These are phyloP conservation scores for Crithidia expoeki DNA, from an alignment of 208 protist species.

Conservation along the genomic window DNA sequence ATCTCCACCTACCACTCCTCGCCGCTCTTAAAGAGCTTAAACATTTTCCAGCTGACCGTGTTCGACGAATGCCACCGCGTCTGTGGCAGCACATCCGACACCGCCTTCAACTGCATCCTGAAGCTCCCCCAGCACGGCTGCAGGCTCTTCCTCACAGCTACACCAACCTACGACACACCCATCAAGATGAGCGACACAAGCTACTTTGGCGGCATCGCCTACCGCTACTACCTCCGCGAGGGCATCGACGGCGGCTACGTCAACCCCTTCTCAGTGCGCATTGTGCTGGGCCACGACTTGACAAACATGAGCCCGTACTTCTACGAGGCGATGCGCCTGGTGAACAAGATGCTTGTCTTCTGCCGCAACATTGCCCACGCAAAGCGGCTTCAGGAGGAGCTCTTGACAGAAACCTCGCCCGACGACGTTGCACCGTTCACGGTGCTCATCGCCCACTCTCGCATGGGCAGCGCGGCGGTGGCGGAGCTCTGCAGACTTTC, in stretches of 20 bases:
- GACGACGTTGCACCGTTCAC: conserved; percentile 54
- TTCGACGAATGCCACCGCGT: conserved; percentile 88
- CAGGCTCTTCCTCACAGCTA: conserved; percentile 76
- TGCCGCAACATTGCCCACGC: conserved; percentile 71
- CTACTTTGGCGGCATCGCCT: conserved; percentile 77
- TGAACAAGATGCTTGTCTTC: conserved; percentile 84
- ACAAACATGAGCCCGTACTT: conserved; percentile 73
- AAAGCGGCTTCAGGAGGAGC: conserved; percentile 33
- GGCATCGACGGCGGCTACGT: conserved; percentile 79
- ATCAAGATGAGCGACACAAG: conserved; percentile 71
- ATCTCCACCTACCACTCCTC: conserved; percentile 84
- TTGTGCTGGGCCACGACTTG: conserved; percentile 58
- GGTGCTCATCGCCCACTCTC: conserved; percentile 71
- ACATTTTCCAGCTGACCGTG: conserved; percentile 56
- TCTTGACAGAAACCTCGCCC: conserved; percentile 31
- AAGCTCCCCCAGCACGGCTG: conserved; percentile 44
- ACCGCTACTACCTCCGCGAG: conserved; percentile 82
- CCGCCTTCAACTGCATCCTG: conserved; percentile 78
- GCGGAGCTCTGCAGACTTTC: conserved; percentile 52
- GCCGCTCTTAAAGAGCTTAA: conserved; percentile 48
- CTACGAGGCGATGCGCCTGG: conserved; percentile 72
- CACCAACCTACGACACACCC: conserved; percentile 79
- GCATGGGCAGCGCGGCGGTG: conserved; percentile 51
- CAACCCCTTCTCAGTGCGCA: conserved; percentile 69
- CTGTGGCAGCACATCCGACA: conserved; percentile 61